Conservation (phyloP, 2,329 filamentous ascomycete species). For the Fonsecaea pugnacius region DNA sequence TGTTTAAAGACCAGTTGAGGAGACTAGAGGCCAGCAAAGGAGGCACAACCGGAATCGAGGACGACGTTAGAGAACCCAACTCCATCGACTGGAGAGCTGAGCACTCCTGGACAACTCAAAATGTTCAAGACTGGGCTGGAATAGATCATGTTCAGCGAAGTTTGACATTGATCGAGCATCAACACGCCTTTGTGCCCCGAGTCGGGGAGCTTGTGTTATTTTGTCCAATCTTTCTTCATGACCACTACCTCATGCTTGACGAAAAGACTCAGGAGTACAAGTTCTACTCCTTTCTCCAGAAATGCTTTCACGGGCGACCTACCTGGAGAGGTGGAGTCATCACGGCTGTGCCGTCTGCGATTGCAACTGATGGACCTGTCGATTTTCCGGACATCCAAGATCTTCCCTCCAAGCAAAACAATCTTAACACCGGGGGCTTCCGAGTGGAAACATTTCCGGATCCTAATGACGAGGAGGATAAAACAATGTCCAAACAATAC, state of each 20-base stretch:
- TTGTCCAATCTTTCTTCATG: conserved; percentile 42
- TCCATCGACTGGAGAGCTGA: conserved; percentile 64
- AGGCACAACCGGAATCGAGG: conserved; percentile 46
- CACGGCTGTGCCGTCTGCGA: conserved; percentile 55
- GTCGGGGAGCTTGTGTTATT: conserved; percentile 63
- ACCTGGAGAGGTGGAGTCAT: conserved; percentile 63
- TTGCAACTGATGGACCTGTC: conserved; percentile 35
- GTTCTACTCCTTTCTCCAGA: conserved; percentile 43
- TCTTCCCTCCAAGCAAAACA: conserved; percentile 46
- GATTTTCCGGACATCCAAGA: conserved; percentile 53
- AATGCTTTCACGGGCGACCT: conserved; percentile 46
- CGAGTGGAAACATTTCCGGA: conserved; percentile 62
- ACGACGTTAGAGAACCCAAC: conserved; percentile 53
- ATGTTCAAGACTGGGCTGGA: conserved; percentile 21
- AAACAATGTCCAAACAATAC: conserved; percentile 58
- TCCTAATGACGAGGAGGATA: conserved; percentile 53
- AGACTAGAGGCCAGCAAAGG: conserved; percentile 47
- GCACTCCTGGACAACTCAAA: conserved; percentile 29
- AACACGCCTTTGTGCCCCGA: conserved; percentile 59
- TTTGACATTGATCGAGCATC: conserved; percentile 49
- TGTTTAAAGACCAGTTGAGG: conserved; percentile 56
- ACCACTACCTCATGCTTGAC: conserved; percentile 46
- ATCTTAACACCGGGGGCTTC: conserved; percentile 58
- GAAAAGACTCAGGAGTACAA: conserved; percentile 39
- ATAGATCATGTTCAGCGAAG: conserved; percentile 47